Conservation (phyloP, 164 flowering plant species). For the Magnolia officinalis region DNA sequence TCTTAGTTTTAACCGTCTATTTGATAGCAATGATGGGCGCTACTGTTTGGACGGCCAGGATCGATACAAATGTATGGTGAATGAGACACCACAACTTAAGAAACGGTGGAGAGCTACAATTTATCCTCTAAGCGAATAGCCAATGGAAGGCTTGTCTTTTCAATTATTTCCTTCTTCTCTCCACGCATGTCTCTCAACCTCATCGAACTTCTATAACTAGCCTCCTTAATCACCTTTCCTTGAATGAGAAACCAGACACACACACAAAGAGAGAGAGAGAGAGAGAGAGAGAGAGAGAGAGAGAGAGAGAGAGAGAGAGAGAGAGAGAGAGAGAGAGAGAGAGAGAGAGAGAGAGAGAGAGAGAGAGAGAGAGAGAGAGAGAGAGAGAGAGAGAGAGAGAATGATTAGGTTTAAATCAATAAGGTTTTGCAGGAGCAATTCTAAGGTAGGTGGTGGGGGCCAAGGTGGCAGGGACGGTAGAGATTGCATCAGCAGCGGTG, state of each 20-base stretch:
- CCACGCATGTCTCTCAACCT: constrained; percentile 2
- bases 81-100: background rate
- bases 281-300: background rate
- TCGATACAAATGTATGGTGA: background rate
- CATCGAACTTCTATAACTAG: constrained; percentile 24
- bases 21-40: background rate
- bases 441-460: constrained; percentile 31
- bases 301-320: constrained; percentile 2
- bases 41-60: background rate
- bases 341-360: too few relatives aligned
- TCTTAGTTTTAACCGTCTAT: background rate
- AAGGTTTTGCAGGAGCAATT: constrained; percentile 52
- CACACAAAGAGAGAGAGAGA: too few relatives aligned
- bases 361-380: too few relatives aligned
- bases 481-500: constrained; percentile 17
- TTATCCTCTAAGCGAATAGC: background rate
- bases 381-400: constrained; percentile 5
- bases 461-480: constrained; percentile 12
- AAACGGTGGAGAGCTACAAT: background rate
- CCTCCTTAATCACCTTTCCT: background rate
- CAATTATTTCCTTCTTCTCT: constrained; percentile 18
- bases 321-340: too few relatives aligned
- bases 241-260: background rate
- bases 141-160: constrained; percentile 10
- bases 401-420: constrained; percentile 65